Base-by-base conservation (phyloP, 1,284 basidiomycete genomes). In the Ustilago bromivora region DNA sequence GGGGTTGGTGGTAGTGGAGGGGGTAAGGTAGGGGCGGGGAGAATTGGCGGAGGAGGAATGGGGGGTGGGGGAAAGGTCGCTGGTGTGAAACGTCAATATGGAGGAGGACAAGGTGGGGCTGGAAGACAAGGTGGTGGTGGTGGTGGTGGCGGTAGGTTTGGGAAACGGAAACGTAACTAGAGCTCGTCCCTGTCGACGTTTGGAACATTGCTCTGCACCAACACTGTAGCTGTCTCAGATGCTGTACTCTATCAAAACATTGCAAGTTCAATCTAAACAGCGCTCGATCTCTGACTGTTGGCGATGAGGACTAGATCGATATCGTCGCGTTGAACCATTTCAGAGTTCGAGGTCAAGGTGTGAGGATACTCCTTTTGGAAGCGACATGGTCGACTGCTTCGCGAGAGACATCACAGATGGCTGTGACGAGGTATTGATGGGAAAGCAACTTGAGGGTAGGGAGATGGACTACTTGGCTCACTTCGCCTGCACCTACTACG, bases 381-480 rank as follows among this genome's bases (percentile, higher is more conserved):
- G 73, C 67, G 3, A 82, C 82, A 40, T 87, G 83, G 2, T 64
- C 57, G 19, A 86, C 73, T 10, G 84, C 81, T 0, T 70, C 15
- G 4, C 43, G 51, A 0, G 83, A 85, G 23, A 87, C 79, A 60
- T 87, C 87, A 46, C 85, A 86, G 19, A 87, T 76, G 7, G 87
- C 86, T 8, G 68, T 71, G 11, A 86, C 84, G 15, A 69, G 66
- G 64, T 73, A 86, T 28, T 68, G 61, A 53, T 82, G 70, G 4
- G 62, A 68, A 3, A 86, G 61, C 23, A 82, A 69, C 38, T 66
- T 60, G 35, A 86, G 69, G 8, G 84, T 86, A 3, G 84, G 84
- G 0, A 86, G 78, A 59, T 86, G 80, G 7, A 71, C 71, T 13
- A 82, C 80, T 54, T 85, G 83, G 7, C 82, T 79, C 23, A 85